Base-by-base conservation (phyloP, 208 protist genomes). In the Leishmania aethiopica region DNA sequence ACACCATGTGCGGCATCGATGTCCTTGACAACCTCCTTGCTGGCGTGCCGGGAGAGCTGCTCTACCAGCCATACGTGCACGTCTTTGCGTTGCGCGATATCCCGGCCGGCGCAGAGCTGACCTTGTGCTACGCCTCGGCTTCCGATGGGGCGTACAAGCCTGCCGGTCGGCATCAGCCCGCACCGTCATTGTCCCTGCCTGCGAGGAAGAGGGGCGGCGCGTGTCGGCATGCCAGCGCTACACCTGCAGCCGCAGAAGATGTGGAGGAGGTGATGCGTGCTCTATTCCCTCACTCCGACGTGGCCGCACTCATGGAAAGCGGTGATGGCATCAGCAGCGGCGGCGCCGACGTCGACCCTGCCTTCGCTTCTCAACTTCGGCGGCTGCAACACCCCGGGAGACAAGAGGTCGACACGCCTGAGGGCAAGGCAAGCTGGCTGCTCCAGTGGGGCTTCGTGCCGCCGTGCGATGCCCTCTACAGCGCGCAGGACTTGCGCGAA, bases 391-490 rank as follows among this genome's bases (percentile, higher is more conserved):
- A 91, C 74, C 77, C 78, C 1, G 80, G 82, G 8, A 72, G 42
- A 37, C 90, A 91, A 57, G 84, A 91, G 72, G 83, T 93, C 0
- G 51, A 87, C 40, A 91, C 86, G 2, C 70, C 67, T 4, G 94
- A 96, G 81, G 94, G 94, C 49, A 78, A 85, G 2, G 92, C 91
- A 42, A 80, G 78, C 17, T 97, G 94, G 92, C 78, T 83, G 77
- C 78, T 94, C 72, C 91, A 95, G 87, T 97, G 94, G 92, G 94
- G 94, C 57, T 97, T 97, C 77, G 86, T 95, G 77, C 94, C 94
- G 22, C 57, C 81, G 28, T 83, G 75, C 32, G 92, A 95, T 72
- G 87, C 91, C 19, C 82, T 94, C 49, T 96, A 91, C 87, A 90
- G 87, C 40, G 90, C 81, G 37, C 79, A 62, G 28, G 94, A 96